Base-by-base conservation (phyloP, 768 basidiomycete species). In the Tylopilus subfusipes region DNA sequence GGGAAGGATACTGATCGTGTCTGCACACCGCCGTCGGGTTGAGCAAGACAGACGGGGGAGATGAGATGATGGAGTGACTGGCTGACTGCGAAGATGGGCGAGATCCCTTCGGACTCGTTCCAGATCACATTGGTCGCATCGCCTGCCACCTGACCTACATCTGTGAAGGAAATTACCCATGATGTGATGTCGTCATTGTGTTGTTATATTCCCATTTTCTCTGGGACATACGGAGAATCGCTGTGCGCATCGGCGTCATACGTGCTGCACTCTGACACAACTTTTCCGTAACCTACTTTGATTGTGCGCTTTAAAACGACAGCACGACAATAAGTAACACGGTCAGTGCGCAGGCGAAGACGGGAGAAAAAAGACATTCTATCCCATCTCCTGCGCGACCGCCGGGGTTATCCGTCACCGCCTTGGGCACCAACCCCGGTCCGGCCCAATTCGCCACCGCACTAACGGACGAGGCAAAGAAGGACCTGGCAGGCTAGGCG, bases 111-210 rank as follows among this genome's bases (percentile, higher is more conserved):
- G 1, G 80, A 81, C 56, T 80, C 76, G 64, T 80, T 82, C 80
- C 79, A 81, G 5, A 79, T 73, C 8, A 78, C 80, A 40, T 74
- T 72, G 38, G 42, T 53, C 22, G 78, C 74, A 55, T 82, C 80
- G 1, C 81, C 81, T 3, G 78, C 80, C 69, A 82, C 75, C 57
- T 82, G 82, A 4, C 82, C 80, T n/a, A 82, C 79, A 14, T 81
- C 67, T 54, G 79, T 53, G 33, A 49, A 24, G 25, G 9, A 24
- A 11, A 18, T 14, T 27, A 4, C 5, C 13, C 11, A 18, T 63
- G 27, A 63, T 33, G 22, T 16, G 13, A 4, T 0, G 5, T 25
- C 11, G 27, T 36, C 3, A 4, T n/a, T n/a, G 9, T 21, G 7
- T 12, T 5, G 2, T 16, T 8, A 1, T 14, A 8, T 0, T 4